phyloP scores from a whole-genome alignment of 1,284 basidiomycete genomes.

The Rhodotorula mucilaginosa region DNA sequence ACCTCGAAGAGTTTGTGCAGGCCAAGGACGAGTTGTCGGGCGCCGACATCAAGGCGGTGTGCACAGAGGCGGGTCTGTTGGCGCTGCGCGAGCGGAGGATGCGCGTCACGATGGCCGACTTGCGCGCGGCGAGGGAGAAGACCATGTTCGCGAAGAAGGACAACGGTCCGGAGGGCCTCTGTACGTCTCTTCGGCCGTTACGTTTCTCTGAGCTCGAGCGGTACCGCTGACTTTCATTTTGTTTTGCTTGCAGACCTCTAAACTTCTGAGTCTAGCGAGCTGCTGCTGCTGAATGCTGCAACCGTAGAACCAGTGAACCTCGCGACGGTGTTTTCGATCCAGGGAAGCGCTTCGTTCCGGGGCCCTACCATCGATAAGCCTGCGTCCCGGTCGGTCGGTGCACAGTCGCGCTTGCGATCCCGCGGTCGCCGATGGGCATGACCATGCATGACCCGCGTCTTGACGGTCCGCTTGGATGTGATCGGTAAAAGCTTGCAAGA shows the following conservation, averaged over 20 bases:
- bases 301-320: too few relatives aligned
- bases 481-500: too few relatives aligned
- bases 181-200: slow-evolving; percentile 3
- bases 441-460: too few relatives aligned
- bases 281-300: too few relatives aligned
- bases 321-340: too few relatives aligned
- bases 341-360: too few relatives aligned
- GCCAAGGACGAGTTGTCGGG: slow-evolving; percentile 92
- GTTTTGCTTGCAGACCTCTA: slow-evolving; percentile 9
- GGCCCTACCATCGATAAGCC: too few relatives aligned
- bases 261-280: background rate
- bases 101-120: slow-evolving; percentile 77
- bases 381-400: too few relatives aligned
- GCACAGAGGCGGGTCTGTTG: slow-evolving; percentile 85
- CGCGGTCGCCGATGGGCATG: too few relatives aligned
- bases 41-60: slow-evolving; percentile 89
- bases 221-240: background rate
- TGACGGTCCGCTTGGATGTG: too few relatives aligned
- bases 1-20: slow-evolving; percentile 92
- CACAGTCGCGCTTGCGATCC: too few relatives aligned
- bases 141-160: slow-evolving; percentile 47
- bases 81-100: slow-evolving; percentile 93
- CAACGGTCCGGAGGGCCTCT: slow-evolving; percentile 45
- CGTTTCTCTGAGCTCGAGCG: background rate
- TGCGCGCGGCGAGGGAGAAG: slow-evolving; percentile 47